phyloP scores from a whole-genome alignment of 768 basidiomycete genomes.

The Calvatia gigantea region DNA sequence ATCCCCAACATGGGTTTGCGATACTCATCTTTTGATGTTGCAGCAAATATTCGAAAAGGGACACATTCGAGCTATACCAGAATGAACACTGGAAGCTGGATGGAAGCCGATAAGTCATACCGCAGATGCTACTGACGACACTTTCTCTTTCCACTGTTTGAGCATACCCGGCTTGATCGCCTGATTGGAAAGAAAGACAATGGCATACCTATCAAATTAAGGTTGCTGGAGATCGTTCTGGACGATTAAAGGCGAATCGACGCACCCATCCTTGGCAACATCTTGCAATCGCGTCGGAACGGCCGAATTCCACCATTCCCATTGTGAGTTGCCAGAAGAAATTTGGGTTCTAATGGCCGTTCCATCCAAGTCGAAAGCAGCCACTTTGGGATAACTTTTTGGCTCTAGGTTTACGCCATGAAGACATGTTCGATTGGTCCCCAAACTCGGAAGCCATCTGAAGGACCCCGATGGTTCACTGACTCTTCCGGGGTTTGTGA shows the following conservation, averaged over 20 bases:
- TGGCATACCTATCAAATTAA: conserved; percentile 45
- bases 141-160: conserved; percentile 74
- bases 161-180: conserved; percentile 43
- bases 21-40: conserved; percentile 67
- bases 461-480: conserved; percentile 22
- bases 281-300: conserved; percentile 65
- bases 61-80: conserved; percentile 56
- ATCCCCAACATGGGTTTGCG: conserved; percentile 89
- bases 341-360: conserved; percentile 67
- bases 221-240: neutral
- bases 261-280: conserved; percentile 59
- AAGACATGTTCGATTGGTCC: conserved; percentile 35
- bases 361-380: conserved; percentile 85
- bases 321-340: conserved; percentile 31
- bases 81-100: neutral
- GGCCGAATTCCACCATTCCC: conserved; percentile 71
- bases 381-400: conserved; percentile 50
- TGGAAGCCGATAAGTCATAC: conserved; percentile 31
- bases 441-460: conserved; percentile 38
- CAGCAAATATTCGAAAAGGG: conserved; percentile 79
- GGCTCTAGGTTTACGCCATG: conserved; percentile 41
- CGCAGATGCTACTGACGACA: conserved; percentile 60
- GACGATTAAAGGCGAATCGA: neutral
- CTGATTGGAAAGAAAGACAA: conserved; percentile 86
- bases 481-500: conserved; percentile 14